Base-by-base conservation (phyloP, 176 grass and related monocot genomes). In the Zizania latifolia region DNA sequence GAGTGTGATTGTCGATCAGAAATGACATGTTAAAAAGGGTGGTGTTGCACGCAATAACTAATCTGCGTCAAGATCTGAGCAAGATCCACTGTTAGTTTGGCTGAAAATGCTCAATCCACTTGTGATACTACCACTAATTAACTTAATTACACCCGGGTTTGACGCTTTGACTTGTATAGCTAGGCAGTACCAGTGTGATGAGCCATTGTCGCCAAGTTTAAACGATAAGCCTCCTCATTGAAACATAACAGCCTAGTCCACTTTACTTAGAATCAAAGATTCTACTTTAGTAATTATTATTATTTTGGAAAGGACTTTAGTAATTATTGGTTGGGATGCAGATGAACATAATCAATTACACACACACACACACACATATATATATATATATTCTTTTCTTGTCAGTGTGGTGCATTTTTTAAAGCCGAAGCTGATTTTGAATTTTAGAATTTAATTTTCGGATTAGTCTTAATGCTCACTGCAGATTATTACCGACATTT, bases 231-330 rank as follows among this genome's bases (percentile, higher is more conserved):
- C 19, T 8, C 12, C n/a, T 45, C 59, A 24, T 41, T 43, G 36
- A 65, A 28, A 6, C 79, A 54, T 26, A 74, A 74, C 44, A 24
- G 39, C 79, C 4, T 3, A 34, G 56, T 26, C 5, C 62, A 68
- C 81, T 83, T 83, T 83, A 46, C 81, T 37, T 83, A 60, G 29
- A 76, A 76, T 75, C 14, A 63, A 83, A 83, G 5, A 63, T 43
- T 43, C 40, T 4, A 15, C 12, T n/a, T n/a, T n/a, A n/a, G n/a
- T n/a, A n/a, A n/a, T n/a, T n/a, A n/a, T n/a, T n/a, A n/a, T n/a
- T n/a, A n/a, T n/a, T n/a, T n/a, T n/a, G n/a, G n/a, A n/a, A n/a
- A n/a, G n/a, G n/a, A n/a, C n/a, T n/a, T n/a, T n/a, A n/a, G n/a
- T n/a, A n/a, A n/a, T n/a, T n/a, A n/a, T n/a, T n/a, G n/a, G n/a